phyloP scores from a whole-genome alignment of 306 rosid genomes.

The Medicago lupulina region DNA sequence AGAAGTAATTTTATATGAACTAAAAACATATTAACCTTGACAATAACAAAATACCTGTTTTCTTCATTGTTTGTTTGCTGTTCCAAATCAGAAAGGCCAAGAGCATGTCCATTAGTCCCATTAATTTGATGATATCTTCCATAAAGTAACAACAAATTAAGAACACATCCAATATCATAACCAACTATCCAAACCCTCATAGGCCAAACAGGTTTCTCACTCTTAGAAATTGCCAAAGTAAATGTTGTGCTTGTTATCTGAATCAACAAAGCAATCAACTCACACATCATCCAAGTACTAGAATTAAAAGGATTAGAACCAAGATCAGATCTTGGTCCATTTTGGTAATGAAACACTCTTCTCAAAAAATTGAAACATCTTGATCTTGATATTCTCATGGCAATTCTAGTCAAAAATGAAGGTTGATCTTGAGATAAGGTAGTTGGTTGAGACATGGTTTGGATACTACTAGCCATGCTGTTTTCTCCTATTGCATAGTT shows the following conservation, averaged over 20 bases:
- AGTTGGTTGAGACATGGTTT: constrained; percentile 42
- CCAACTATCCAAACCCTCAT: constrained; percentile 92
- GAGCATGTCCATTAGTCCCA: constrained; percentile 52
- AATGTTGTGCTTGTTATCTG: constrained; percentile 64
- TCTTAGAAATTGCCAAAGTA: constrained; percentile 68
- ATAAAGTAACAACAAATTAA: constrained; percentile 68
- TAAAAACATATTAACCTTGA: neutral
- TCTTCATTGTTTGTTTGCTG: constrained; percentile 68
- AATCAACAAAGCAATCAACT: constrained; percentile 64
- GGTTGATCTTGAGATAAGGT: constrained; percentile 38
- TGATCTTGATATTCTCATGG: constrained; percentile 86
- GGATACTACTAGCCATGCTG: constrained; percentile 27
- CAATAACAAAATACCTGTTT: constrained; percentile 61
- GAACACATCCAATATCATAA: constrained; percentile 74
- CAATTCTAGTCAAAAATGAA: constrained; percentile 55
- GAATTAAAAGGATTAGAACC: constrained; percentile 87
- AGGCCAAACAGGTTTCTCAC: constrained; percentile 91
- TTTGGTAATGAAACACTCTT: constrained; percentile 92
- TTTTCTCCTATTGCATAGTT: constrained; percentile 50
- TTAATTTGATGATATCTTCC: constrained; percentile 66
- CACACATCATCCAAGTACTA: constrained; percentile 79
- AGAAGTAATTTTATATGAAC: neutral
- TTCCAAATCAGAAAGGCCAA: constrained; percentile 61
- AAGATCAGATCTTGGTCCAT: constrained; percentile 79
- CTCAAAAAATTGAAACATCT: constrained; percentile 82